phyloP scores from a whole-genome alignment of 2,329 filamentous ascomycete species.

The Fusarium clavum region DNA sequence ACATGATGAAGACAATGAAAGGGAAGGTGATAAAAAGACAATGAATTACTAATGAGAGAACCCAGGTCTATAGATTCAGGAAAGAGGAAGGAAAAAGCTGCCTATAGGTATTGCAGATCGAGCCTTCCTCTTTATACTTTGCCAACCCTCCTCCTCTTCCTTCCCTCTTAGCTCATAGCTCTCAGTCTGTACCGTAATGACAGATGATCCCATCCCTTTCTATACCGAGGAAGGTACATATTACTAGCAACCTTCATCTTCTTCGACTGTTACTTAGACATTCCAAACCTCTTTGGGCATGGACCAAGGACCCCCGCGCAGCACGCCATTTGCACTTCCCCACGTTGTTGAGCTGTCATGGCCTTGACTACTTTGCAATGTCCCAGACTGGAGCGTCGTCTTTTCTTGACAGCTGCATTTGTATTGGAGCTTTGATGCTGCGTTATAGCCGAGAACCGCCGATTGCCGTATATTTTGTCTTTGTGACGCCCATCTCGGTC shows the following conservation, averaged over 20 bases:
- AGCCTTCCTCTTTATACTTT: slow-evolving; percentile 44
- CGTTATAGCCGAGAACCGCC: slow-evolving; percentile 33
- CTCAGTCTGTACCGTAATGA: background rate
- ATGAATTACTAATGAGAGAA: background rate
- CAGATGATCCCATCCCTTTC: background rate
- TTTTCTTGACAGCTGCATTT: background rate
- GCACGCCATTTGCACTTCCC: slow-evolving; percentile 41
- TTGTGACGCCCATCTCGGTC: background rate
- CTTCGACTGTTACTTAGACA: slow-evolving; percentile 2
- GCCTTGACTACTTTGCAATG: background rate
- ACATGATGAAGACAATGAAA: slow-evolving; percentile 44
- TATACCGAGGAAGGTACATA: background rate
- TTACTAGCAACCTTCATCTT: slow-evolving; percentile 6
- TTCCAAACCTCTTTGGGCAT: slow-evolving; percentile 39
- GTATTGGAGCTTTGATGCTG: slow-evolving; percentile 5
- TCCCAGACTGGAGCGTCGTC: slow-evolving; percentile 22
- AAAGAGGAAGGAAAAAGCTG: background rate
- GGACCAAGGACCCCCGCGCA: slow-evolving; percentile 28
- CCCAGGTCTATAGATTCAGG: background rate
- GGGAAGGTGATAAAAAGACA: background rate
- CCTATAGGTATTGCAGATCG: background rate
- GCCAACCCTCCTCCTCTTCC: background rate
- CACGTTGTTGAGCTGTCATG: slow-evolving; percentile 29
- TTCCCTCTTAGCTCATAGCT: background rate
- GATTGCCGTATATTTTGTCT: slow-evolving; percentile 12